Percentiles rank a stretch among this genome's conserved stretches.
phyloP scores from a whole-genome alignment of 495 filamentous ascomycete species.

The Elaphomyces granulatus region DNA sequence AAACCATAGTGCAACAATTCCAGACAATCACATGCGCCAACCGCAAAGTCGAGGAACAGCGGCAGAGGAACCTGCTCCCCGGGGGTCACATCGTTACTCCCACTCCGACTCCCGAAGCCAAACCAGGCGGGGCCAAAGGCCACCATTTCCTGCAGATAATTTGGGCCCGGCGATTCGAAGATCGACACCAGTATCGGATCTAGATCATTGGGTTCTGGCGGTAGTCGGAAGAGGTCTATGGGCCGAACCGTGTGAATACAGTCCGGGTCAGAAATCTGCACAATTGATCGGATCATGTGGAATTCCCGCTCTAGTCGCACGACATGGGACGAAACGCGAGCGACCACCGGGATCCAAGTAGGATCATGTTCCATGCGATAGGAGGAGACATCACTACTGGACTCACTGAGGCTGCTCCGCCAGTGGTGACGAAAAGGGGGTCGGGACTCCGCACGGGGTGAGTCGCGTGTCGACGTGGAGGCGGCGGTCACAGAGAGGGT shows the following conservation, averaged over 20 bases:
- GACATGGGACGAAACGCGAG: slow-evolving; percentile 62
- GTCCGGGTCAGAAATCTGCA: slow-evolving; percentile 55
- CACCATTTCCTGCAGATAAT: slow-evolving; percentile 53
- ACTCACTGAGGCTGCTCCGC: slow-evolving; percentile 34
- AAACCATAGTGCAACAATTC: slow-evolving; percentile 78
- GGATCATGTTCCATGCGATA: slow-evolving; percentile 27
- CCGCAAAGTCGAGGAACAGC: slow-evolving; percentile 73
- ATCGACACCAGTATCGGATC: slow-evolving; percentile 56
- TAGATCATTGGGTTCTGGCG: slow-evolving; percentile 46
- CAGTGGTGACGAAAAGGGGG: slow-evolving; percentile 23
- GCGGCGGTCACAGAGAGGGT: slow-evolving; percentile 30
- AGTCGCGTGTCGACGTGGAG: slow-evolving; percentile 29
- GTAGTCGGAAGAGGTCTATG: slow-evolving; percentile 55
- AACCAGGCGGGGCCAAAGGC: slow-evolving; percentile 67
- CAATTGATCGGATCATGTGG: slow-evolving; percentile 58
- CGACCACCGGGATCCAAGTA: slow-evolving; percentile 44
- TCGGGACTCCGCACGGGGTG: slow-evolving; percentile 30
- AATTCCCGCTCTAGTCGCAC: slow-evolving; percentile 73
- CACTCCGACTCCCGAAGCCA: slow-evolving; percentile 33
- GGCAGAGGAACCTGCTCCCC: slow-evolving; percentile 49
- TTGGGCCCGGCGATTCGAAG: slow-evolving; percentile 61
- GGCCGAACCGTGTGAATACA: slow-evolving; percentile 61
- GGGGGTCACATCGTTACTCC: slow-evolving; percentile 36
- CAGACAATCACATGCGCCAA: slow-evolving; percentile 69
- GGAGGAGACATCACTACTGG: slow-evolving; percentile 33